phyloP scores from a whole-genome alignment of 2,329 filamentous ascomycete genomes.

The Fusarium floridanum region DNA sequence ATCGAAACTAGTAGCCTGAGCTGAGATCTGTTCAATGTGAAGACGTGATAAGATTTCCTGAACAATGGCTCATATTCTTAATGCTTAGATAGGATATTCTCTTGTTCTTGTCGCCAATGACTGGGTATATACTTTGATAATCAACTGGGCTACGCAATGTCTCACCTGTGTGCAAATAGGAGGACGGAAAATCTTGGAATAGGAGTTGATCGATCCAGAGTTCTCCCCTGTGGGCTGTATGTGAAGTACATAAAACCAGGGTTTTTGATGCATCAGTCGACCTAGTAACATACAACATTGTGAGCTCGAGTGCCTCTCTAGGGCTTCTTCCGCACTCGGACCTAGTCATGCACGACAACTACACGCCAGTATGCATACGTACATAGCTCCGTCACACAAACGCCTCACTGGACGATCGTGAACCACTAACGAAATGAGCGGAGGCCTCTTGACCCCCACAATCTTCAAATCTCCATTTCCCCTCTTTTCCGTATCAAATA shows the following conservation, averaged over 20 bases:
- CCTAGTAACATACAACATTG: too few relatives aligned
- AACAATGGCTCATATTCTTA: fast-evolving
- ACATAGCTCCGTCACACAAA: not conserved
- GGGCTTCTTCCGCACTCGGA: not conserved
- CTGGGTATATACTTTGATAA: not conserved
- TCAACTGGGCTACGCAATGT: not conserved
- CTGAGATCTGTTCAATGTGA: not conserved
- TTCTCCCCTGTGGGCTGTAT: too few relatives aligned
- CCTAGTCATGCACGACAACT: not conserved
- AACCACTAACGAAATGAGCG: not conserved
- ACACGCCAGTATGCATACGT: not conserved
- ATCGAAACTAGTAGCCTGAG: not conserved
- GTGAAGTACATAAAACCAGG: too few relatives aligned
- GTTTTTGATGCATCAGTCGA: too few relatives aligned
- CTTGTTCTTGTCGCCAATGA: too few relatives aligned
- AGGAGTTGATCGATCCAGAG: too few relatives aligned
- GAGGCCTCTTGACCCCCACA: not conserved
- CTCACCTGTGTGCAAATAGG: not conserved
- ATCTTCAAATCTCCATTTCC: not conserved
- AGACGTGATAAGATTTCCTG: not conserved
- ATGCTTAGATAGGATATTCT: not conserved
- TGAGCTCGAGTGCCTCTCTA: not conserved
- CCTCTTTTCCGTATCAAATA: not conserved
- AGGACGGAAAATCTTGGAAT: too few relatives aligned
- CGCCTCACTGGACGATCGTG: not conserved